Evolutionary conservation across 164 flowering plant species (phyloP).

Genomic region (Euptelea pleiosperma): DNA sequence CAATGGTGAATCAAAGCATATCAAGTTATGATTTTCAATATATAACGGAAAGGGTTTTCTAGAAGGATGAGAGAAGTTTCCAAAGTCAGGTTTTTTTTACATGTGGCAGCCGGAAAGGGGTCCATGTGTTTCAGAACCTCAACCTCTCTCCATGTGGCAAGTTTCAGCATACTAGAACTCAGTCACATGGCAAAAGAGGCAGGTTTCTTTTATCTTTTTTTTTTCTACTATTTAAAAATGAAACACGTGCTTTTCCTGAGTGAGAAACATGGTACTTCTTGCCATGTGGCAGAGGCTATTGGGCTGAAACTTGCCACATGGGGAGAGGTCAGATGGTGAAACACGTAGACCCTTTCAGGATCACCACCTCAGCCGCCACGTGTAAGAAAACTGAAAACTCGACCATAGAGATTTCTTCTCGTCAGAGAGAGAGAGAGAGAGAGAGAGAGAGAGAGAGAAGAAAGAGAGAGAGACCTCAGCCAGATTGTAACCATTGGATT

Average conservation of each 20-base stretch:
- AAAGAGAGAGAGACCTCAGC: too few species aligned
- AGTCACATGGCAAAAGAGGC: not conserved
- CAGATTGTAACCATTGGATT: too few species aligned
- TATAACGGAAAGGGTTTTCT: too few species aligned
- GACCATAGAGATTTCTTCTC: not conserved
- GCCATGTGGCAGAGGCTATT: not conserved
- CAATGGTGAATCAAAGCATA: not conserved
- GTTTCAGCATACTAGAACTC: not conserved
- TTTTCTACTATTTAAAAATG: not conserved
- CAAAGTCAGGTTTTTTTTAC: too few species aligned
- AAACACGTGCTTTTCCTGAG: not conserved
- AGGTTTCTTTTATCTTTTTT: not conserved
- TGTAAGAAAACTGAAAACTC: too few species aligned
- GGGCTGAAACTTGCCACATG: not conserved
- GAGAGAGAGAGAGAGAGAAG: too few species aligned
- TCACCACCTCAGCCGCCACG: not conserved
- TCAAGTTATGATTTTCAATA: too few species aligned
- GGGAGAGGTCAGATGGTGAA: not conserved
- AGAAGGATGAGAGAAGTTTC: too few species aligned
- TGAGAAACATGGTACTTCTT: not conserved
- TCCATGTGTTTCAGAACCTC: not conserved
- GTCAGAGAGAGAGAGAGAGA: too few species aligned
- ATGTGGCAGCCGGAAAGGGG: not conserved
- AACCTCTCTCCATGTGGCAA: not conserved
- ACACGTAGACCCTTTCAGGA: not conserved